Evolutionary conservation across 208 protist species (phyloP).

Genomic region (Acanthamoeba triangularis): DNA sequence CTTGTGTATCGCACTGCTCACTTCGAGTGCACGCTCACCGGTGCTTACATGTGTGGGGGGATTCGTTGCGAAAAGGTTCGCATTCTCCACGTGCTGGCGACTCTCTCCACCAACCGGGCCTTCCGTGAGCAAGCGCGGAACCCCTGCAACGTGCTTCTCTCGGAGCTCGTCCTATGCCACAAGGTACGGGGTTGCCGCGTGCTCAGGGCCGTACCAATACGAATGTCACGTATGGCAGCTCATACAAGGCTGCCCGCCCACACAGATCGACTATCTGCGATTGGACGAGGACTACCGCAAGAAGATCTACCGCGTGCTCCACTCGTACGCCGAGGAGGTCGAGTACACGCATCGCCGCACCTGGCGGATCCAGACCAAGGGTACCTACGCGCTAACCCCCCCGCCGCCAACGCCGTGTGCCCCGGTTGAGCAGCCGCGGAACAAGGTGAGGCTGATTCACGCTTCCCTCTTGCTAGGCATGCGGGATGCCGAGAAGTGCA

Average conservation of each 20-base stretch:
- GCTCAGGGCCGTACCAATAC: too few relatives aligned
- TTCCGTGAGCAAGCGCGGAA: slow-evolving; percentile 42
- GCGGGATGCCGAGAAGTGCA: neutral
- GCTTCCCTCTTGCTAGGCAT: neutral
- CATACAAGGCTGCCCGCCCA: neutral
- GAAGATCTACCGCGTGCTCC: slow-evolving; percentile 50
- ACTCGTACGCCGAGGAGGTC: slow-evolving; percentile 15
- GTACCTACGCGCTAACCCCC: neutral
- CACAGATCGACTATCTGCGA: neutral
- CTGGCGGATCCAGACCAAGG: neutral
- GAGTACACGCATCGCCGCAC: neutral
- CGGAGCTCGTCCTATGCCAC: slow-evolving; percentile 24
- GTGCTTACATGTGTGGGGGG: too few relatives aligned
- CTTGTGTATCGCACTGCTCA: too few relatives aligned
- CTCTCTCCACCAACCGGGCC: slow-evolving; percentile 16
- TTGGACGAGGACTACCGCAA: slow-evolving; percentile 33
- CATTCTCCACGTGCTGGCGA: slow-evolving; percentile 29
- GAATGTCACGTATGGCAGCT: too few relatives aligned
- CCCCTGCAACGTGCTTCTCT: slow-evolving; percentile 48
- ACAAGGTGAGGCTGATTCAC: neutral
- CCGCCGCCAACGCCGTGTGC: too few relatives aligned
- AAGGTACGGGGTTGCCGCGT: neutral
- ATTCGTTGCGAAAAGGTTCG: neutral
- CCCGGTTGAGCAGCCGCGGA: too few relatives aligned
- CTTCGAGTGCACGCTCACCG: too few relatives aligned